Evolutionary conservation across 2,329 filamentous ascomycete species (phyloP).

Genomic region (Aspergillus nomiae): DNA sequence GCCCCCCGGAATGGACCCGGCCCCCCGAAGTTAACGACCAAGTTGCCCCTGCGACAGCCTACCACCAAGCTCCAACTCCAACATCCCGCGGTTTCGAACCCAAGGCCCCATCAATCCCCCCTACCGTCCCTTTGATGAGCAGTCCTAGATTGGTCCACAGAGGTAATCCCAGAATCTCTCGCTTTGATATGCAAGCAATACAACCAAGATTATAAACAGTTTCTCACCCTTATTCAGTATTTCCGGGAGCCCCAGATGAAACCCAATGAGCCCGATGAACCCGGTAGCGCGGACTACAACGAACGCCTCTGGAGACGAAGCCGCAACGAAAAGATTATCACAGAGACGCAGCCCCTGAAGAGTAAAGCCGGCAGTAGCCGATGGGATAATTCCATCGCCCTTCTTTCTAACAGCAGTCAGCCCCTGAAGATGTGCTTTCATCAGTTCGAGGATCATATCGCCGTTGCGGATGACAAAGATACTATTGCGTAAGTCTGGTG

Average conservation of each 20-base stretch:
- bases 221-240: slow-evolving; percentile 58
- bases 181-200: slow-evolving; percentile 14
- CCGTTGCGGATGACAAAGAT: slow-evolving; percentile 90
- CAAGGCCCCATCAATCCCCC: slow-evolving; percentile 60
- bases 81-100: slow-evolving; percentile 74
- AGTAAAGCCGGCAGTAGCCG: slow-evolving; percentile 79
- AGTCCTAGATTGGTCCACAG: slow-evolving; percentile 93
- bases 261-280: slow-evolving; percentile 90
- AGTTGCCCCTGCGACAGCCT: slow-evolving; percentile 65
- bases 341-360: slow-evolving; percentile 91
- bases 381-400: slow-evolving; percentile 81
- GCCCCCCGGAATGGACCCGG: slow-evolving; percentile 60
- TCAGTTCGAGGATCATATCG: slow-evolving; percentile 94
- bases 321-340: slow-evolving; percentile 88
- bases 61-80: slow-evolving; percentile 75
- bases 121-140: slow-evolving; percentile 74
- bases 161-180: slow-evolving; percentile 47
- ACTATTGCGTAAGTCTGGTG: slow-evolving; percentile 63
- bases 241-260: slow-evolving; percentile 99
- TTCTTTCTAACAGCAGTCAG: slow-evolving; percentile 87
- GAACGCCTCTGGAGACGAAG: slow-evolving; percentile 88
- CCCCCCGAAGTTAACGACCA: slow-evolving; percentile 77
- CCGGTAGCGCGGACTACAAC: slow-evolving; percentile 95
- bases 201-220: slow-evolving; percentile 16
- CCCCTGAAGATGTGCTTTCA: slow-evolving; percentile 94